These are phyloP conservation scores for Metschnikowia matae DNA, from an alignment of 805 yeast genomes.

Conservation along the genomic window DNA sequence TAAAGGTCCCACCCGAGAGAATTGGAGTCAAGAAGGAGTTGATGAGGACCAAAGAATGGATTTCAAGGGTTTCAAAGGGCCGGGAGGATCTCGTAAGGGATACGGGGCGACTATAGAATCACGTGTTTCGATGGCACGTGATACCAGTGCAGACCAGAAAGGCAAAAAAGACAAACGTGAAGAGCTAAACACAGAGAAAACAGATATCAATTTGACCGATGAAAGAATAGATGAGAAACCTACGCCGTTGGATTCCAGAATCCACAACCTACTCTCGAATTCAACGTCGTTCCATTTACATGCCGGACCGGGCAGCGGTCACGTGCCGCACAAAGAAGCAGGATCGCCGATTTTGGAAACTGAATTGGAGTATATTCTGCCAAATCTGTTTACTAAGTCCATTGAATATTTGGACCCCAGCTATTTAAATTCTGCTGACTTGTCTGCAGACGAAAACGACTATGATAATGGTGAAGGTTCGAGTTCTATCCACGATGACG, in stretches of 20 bases:
- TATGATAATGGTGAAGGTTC: slow-evolving; percentile 4
- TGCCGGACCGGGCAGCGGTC: slow-evolving; percentile 7
- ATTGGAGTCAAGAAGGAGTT: too few relatives aligned
- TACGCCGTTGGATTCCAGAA: slow-evolving; percentile 15
- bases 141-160: too few relatives aligned
- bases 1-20: too few relatives aligned
- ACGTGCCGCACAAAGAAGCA: not conserved
- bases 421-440: not conserved
- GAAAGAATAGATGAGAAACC: not conserved
- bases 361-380: slow-evolving; percentile 40
- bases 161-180: too few relatives aligned
- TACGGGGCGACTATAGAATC: too few relatives aligned
- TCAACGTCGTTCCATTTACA: slow-evolving; percentile 33
- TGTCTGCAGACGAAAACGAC: slow-evolving; percentile 1
- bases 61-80: not conserved
- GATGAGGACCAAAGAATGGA: too few relatives aligned
- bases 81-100: too few relatives aligned
- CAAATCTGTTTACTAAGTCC: slow-evolving; percentile 32
- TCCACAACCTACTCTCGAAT: slow-evolving; percentile 32
- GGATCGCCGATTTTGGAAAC: slow-evolving; percentile 19
- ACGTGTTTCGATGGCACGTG: too few relatives aligned
- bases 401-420: slow-evolving; percentile 7
- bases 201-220: not conserved
- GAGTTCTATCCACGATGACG: not conserved
- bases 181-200: too few relatives aligned